Base-by-base conservation (phyloP, 208 protist genomes). In the Trypanosoma congolense region DNA sequence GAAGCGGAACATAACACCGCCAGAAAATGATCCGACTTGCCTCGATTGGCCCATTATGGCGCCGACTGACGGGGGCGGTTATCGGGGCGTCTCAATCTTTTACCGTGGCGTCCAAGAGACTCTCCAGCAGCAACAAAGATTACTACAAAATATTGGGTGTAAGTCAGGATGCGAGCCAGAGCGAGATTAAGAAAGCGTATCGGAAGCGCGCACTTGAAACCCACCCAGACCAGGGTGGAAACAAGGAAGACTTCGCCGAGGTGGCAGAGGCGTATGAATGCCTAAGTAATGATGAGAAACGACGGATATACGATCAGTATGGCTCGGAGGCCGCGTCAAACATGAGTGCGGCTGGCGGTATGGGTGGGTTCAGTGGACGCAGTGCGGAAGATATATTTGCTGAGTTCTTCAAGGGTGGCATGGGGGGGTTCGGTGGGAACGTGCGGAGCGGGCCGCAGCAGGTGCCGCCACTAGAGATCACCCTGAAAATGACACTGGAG, bases 201-300 rank as follows among this genome's bases (percentile, higher is more conserved):
- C 87, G 87, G 49, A 94, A 94, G 71, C 80, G 86, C 25, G 87
- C 87, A 8, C 55, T 93, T 24, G 87, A 93, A 45, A 93, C 86
- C 16, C 90, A 96, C 54, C 90, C 90, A 5, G 90, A 96, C 52
- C 87, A 95, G 59, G 90, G 90, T 28, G 90, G 90, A 25, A 92
- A 91, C 54, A 92, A 91, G 71, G 90, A 96, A 61, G 90, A 94
- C 60, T 96, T 96, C 57, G 75, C 83, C 0, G 80, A 93, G 62
- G 70, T 95, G 12, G 80, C 83, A 19, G 83, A 96, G 70, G 98
- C 98, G 4, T 99, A 99, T 66, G 97, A 99, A 59, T 89, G 99
- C 12, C 83, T 99, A 19, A 91, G 72, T 50, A 97, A 98, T 59
- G 49, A 80, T 9, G 76, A 99, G 45, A 98, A 99, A 73, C 76